Evolutionary conservation across 2,329 filamentous ascomycete species (phyloP).

Genomic region (Daldinia eschscholtzii): DNA sequence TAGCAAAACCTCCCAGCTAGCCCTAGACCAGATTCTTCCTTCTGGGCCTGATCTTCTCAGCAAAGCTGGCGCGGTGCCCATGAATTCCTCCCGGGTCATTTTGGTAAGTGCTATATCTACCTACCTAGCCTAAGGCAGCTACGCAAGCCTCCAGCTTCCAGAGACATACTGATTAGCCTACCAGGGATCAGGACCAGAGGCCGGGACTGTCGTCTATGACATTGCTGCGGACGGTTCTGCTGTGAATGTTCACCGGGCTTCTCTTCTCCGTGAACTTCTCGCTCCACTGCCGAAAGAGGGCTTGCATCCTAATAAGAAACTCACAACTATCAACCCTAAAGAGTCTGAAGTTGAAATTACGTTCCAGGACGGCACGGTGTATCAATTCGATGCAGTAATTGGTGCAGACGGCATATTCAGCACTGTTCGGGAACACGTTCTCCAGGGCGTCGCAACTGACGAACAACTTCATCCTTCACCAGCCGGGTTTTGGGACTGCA

Average conservation of each 20-base stretch:
- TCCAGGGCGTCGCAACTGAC: neutral
- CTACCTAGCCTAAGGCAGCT: too few species aligned
- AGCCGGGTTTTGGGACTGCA: neutral
- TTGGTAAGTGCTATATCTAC: neutral
- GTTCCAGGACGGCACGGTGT: conserved; percentile 12
- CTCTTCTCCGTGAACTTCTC: neutral
- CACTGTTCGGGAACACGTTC: conserved; percentile 13
- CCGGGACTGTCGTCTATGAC: neutral
- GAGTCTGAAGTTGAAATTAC: neutral
- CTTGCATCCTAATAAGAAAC: conserved; percentile 38
- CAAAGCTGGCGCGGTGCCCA: neutral
- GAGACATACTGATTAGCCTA: neutral
- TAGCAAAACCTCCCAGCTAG: neutral
- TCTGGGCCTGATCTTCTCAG: neutral
- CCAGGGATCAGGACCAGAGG: neutral
- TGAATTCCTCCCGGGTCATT: neutral
- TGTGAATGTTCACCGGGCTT: neutral
- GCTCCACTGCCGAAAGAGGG: neutral
- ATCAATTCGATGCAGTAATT: conserved; percentile 23
- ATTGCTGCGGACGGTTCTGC: neutral
- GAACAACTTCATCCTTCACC: neutral
- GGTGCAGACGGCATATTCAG: conserved; percentile 32
- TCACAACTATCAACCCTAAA: conserved; percentile 18
- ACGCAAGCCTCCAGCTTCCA: neutral
- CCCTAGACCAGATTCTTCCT: neutral